phyloP scores from a whole-genome alignment of 2,329 filamentous ascomycete species.

The Escovopsis sp. region DNA sequence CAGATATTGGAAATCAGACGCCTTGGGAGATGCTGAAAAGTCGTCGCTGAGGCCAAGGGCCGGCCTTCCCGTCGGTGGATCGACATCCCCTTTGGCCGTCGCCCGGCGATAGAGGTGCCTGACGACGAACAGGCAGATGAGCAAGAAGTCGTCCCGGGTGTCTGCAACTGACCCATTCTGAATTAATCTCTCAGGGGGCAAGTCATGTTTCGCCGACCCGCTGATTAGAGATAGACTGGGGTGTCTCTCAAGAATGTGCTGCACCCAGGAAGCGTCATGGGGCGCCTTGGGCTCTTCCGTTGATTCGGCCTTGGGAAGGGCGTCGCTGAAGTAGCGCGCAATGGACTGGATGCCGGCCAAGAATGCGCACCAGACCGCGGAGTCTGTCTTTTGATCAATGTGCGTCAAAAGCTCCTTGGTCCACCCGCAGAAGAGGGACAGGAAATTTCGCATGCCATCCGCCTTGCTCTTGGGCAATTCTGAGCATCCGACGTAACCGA shows the following conservation, averaged over 20 bases:
- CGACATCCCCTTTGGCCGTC: conserved; percentile 13
- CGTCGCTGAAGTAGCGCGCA: conserved; percentile 25
- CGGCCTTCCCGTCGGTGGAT: conserved; percentile 8
- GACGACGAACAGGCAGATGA: conserved; percentile 22
- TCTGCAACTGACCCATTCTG: conserved; percentile 12
- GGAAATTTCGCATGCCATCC: conserved; percentile 24
- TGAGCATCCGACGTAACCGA: conserved; percentile 37
- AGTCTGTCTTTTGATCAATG: conserved; percentile 18
- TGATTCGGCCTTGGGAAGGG: conserved; percentile 17
- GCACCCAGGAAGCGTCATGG: conserved; percentile 12
- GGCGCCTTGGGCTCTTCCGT: conserved; percentile 8
- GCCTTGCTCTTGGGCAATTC: conserved; percentile 16
- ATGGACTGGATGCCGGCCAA: conserved; percentile 22
- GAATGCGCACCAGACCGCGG: conserved; percentile 24
- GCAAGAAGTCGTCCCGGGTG: conserved; percentile 23
- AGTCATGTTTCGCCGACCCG: background rate
- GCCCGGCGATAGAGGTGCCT: conserved; percentile 27
- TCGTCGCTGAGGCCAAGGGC: conserved; percentile 19
- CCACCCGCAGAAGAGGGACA: conserved; percentile 23
- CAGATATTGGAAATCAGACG: conserved; percentile 21
- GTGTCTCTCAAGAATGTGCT: conserved; percentile 14
- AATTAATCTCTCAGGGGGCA: background rate
- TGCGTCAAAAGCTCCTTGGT: conserved; percentile 20
- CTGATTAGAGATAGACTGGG: conserved; percentile 13
- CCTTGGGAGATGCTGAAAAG: conserved; percentile 13